Evolutionary conservation across 2,329 filamentous ascomycete genomes (phyloP).

Genomic region (Teratosphaeria nubilosa): DNA sequence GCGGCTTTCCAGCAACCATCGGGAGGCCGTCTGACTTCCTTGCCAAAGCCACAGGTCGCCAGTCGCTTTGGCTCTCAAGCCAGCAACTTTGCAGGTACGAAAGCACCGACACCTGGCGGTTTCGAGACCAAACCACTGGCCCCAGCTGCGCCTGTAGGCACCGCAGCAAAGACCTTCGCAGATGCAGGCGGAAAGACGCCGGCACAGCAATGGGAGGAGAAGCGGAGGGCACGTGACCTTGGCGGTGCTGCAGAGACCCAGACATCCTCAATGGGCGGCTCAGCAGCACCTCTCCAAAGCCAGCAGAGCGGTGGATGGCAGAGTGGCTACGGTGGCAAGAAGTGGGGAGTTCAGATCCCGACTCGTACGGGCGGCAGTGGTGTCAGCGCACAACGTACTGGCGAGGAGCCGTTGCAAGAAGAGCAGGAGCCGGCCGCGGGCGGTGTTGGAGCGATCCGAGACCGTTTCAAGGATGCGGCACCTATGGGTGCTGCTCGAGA

Average conservation of each 20-base stretch:
- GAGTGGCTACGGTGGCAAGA: slow-evolving; percentile 82
- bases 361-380: slow-evolving; percentile 56
- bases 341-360: slow-evolving; percentile 76
- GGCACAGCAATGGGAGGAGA: slow-evolving; percentile 94
- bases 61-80: slow-evolving; percentile 71
- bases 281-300: slow-evolving; percentile 44
- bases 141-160: slow-evolving; percentile 54
- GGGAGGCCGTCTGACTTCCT: slow-evolving; percentile 61
- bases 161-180: slow-evolving; percentile 85
- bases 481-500: slow-evolving; percentile 53
- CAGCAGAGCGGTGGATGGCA: slow-evolving; percentile 84
- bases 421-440: slow-evolving; percentile 43
- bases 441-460: slow-evolving; percentile 63
- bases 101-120: slow-evolving; percentile 67
- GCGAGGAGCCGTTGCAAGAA: slow-evolving; percentile 43
- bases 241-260: slow-evolving; percentile 43
- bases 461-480: slow-evolving; percentile 70
- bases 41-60: slow-evolving; percentile 91
- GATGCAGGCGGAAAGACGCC: slow-evolving; percentile 93
- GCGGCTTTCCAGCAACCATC: slow-evolving; percentile 65
- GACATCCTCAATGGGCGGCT: slow-evolving; percentile 27
- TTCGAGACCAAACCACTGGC: slow-evolving; percentile 54
- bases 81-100: slow-evolving; percentile 72
- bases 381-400: slow-evolving; percentile 53
- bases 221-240: slow-evolving; percentile 65